Evolutionary conservation across 1,284 basidiomycete genomes (phyloP).

Genomic region (Porogramme epimiltina): DNA sequence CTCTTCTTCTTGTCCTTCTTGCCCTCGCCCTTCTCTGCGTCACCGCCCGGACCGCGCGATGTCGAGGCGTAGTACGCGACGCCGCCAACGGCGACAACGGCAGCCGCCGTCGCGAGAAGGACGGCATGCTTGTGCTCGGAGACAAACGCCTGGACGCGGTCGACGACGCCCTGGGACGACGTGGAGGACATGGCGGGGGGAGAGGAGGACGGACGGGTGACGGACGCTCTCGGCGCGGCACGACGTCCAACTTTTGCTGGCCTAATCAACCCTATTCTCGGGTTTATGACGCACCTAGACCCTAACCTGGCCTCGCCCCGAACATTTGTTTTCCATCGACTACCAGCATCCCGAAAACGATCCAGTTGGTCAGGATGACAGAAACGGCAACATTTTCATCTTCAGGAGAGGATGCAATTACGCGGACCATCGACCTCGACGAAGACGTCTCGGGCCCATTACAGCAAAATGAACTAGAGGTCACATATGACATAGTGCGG

Average conservation of each 20-base stretch:
- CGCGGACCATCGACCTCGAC: conserved; percentile 49
- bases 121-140: conserved; percentile 75
- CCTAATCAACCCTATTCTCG: conserved; percentile 12
- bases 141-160: conserved; percentile 72
- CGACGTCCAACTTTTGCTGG: conserved; percentile 8
- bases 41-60: conserved; percentile 39
- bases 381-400: conserved; percentile 49
- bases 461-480: conserved; percentile 42
- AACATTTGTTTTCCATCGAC: background rate
- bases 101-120: conserved; percentile 68
- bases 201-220: conserved; percentile 20
- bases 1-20: conserved; percentile 58
- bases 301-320: conserved; percentile 7
- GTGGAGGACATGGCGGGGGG: conserved; percentile 34
- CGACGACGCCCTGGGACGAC: conserved; percentile 42
- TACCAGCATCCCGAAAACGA: background rate
- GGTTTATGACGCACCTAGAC: conserved; percentile 7
- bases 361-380: conserved; percentile 26
- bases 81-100: conserved; percentile 74
- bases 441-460: conserved; percentile 38
- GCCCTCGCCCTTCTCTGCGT: conserved; percentile 51
- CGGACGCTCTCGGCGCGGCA: conserved; percentile 15
- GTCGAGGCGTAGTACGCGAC: conserved; percentile 77
- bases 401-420: conserved; percentile 63
- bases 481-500: conserved; percentile 65